Percentiles rank a stretch among this genome's conserved stretches.
Evolutionary conservation across 345 rosid genomes (phyloP).

Genomic region (Salix brachista): DNA sequence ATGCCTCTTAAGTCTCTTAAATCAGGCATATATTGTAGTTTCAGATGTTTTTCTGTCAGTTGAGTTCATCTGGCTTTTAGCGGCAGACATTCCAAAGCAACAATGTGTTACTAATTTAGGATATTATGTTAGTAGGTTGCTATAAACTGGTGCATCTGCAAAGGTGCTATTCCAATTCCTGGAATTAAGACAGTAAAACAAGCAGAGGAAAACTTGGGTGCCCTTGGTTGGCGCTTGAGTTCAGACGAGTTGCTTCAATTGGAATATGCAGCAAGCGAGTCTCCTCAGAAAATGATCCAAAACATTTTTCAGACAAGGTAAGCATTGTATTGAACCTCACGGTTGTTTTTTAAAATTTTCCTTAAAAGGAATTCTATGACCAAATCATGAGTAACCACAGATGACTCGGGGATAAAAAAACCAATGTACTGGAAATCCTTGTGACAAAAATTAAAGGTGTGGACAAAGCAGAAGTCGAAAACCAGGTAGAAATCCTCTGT

Average conservation of each 20-base stretch:
- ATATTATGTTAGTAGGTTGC: constrained; percentile 49
- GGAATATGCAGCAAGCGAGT: constrained; percentile 58
- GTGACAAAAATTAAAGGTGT: neutral
- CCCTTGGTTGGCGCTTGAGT: constrained; percentile 71
- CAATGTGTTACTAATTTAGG: neutral
- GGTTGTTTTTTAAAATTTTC: neutral
- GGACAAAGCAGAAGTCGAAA: neutral
- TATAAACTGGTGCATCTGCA: constrained; percentile 88
- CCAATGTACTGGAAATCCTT: neutral
- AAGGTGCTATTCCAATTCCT: constrained; percentile 83
- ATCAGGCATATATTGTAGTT: too few relatives aligned
- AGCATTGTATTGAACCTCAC: neutral
- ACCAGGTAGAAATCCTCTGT: too few relatives aligned
- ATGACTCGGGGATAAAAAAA: neutral
- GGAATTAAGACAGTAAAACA: constrained; percentile 72
- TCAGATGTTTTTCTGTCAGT: neutral
- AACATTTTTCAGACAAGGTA: constrained; percentile 81
- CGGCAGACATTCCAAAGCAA: neutral
- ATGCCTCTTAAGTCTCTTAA: too few relatives aligned
- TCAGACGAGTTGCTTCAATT: constrained; percentile 64
- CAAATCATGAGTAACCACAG: neutral
- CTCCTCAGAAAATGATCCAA: constrained; percentile 77
- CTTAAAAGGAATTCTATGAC: neutral
- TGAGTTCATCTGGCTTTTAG: neutral
- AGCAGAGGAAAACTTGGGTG: constrained; percentile 81